Base-by-base conservation (phyloP, 257 asterid genomes). In the Solanum ahanhuiri region DNA sequence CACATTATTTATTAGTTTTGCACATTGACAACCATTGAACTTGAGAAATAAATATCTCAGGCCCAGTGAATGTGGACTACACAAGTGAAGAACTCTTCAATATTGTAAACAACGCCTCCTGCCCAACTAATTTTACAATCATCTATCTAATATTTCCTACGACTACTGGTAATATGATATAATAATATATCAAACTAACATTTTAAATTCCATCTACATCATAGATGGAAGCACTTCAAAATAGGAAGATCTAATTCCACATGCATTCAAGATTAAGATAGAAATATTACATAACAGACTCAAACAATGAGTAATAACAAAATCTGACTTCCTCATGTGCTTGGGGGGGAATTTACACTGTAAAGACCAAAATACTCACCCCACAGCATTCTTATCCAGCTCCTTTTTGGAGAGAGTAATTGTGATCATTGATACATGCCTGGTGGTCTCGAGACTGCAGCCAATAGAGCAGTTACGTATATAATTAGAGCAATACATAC, bases 341-440 rank as follows among this genome's bases (percentile, higher is more conserved):
- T 25, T 14, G 6, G n/a, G 60, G 9, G 35, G 28, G 75, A 31
- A 14, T 67, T 7, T 22, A 9, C 72, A 84, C 41, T n/a, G 86
- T 14, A 15, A 81, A 63, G 79, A 82, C 71, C 85, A 51, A 85
- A 83, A 34, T 81, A 87, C 96, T 92, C 90, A 96, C 99, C 99
- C 99, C 43, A 94, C 90, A 37, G 94, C 91, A 64, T 91, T 81
- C 83, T 41, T 86, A 83, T 95, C 96, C 92, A 95, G 88, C 89
- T 96, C 98, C 82, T 88, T 90, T 85, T 93, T 93, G 57, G 99
- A 93, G 77, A 96, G 98, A 28, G 94, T 92, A 76, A 96, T 92
- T 18, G 97, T 93, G 88, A 95, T 93, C 98, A 93, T 92, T 7
- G 98, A 96, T 81, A 96, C 99, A 88, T 96, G 96, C 92, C 99